A percentile compares a stretch with the other conserved stretches of the same genome.
Conservation (phyloP, 345 rosid species). For the Pistacia integerrima region DNA sequence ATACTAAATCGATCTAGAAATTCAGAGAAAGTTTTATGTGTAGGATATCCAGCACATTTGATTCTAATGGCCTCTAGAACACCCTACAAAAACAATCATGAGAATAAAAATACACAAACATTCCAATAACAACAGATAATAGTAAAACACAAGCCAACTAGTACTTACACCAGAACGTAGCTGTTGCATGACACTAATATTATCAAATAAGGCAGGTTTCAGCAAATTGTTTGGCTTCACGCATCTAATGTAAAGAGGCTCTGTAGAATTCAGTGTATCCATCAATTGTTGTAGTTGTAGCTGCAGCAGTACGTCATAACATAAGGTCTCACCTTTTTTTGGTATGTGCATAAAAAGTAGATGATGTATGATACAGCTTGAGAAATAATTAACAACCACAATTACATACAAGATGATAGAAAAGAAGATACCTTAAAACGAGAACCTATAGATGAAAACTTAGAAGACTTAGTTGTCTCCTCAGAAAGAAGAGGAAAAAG, state of each 20-base stretch:
- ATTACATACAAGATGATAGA: conserved; percentile 1
- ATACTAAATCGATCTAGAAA: conserved; percentile 62
- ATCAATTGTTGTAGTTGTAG: conserved; percentile 85
- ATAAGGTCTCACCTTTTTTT: conserved; percentile 20
- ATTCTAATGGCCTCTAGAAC: conserved; percentile 93
- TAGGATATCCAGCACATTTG: conserved; percentile 87
- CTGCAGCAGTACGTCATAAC: conserved; percentile 55
- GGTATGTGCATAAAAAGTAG: background rate
- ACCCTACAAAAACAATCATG: conserved; percentile 59
- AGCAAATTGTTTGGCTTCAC: conserved; percentile 78
- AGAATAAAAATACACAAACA: conserved; percentile 20
- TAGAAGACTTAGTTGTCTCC: conserved; percentile 72
- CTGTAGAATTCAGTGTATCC: conserved; percentile 85
- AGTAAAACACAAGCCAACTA: conserved; percentile 9
- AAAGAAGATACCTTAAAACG: conserved; percentile 72
- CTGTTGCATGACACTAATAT: conserved; percentile 68
- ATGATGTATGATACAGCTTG: conserved; percentile 16
- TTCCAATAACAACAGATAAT: conserved; percentile 13
- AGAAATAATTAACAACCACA: conserved; percentile 12
- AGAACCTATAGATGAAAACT: conserved; percentile 86
- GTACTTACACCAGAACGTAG: conserved; percentile 87
- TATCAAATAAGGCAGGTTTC: conserved; percentile 68
- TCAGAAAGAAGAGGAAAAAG: conserved; percentile 73
- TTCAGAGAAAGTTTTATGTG: conserved; percentile 64
- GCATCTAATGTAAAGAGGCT: conserved; percentile 94